phyloP scores from a whole-genome alignment of 2,329 filamentous ascomycete species.

The Epichloe aotearoae region DNA sequence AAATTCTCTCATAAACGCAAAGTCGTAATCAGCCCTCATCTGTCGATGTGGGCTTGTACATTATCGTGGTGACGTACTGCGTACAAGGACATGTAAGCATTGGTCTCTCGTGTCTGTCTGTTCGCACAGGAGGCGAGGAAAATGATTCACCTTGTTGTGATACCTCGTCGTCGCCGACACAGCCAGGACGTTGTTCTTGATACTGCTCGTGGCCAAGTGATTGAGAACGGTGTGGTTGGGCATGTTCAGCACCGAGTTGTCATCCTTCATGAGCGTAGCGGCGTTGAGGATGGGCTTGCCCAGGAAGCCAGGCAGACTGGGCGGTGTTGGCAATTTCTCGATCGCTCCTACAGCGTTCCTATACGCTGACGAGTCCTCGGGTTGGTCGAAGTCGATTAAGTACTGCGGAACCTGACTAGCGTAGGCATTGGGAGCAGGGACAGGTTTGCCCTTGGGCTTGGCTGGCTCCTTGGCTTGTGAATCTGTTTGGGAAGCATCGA shows the following conservation, averaged over 20 bases:
- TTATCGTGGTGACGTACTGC: constrained; percentile 92
- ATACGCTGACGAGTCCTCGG: constrained; percentile 64
- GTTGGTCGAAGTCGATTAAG: constrained; percentile 72
- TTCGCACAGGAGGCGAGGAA: no score
- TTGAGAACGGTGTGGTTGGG: constrained; percentile 96
- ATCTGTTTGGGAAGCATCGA: constrained; percentile 2
- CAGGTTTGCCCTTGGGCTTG: constrained; percentile 40
- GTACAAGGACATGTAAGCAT: neutral
- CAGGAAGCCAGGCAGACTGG: constrained; percentile 77
- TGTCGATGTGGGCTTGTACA: constrained; percentile 79
- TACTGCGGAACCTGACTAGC: constrained; percentile 69
- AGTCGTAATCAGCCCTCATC: constrained; percentile 27
- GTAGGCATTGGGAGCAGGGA: constrained; percentile 47
- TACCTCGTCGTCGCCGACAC: constrained; percentile 97
- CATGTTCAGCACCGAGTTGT: constrained; percentile 92
- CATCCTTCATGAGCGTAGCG: constrained; percentile 85
- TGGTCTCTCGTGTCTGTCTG: neutral
- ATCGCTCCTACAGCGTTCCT: constrained; percentile 63
- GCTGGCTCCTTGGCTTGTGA: constrained; percentile 26
- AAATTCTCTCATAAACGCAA: neutral
- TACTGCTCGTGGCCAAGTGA: constrained; percentile 92
- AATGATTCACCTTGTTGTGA: constrained; percentile 64
- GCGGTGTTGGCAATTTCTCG: constrained; percentile 69
- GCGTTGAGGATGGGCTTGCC: constrained; percentile 92
- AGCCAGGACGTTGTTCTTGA: constrained; percentile 89